Conservation (phyloP, 345 rosid genomes). For the Ailanthus altissimus region DNA sequence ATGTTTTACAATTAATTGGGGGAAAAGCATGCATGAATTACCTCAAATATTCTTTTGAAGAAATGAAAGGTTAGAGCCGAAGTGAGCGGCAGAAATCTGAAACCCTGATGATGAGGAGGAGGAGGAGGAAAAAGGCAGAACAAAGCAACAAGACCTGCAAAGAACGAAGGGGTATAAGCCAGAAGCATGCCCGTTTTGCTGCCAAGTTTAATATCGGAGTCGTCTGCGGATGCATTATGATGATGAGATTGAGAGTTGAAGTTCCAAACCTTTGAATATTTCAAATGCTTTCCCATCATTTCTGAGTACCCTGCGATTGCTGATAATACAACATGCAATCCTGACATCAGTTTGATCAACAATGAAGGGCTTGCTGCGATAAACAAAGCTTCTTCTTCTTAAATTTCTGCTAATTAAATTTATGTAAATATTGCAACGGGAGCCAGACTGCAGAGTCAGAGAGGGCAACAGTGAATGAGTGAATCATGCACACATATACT, state of each 20-base stretch:
- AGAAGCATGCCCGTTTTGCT: conserved; percentile 63
- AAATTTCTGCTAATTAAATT: no score
- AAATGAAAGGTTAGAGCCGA: conserved; percentile 67
- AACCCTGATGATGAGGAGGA: no score
- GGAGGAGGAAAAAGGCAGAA: conserved; percentile 47
- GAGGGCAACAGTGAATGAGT: no score
- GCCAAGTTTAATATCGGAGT: conserved; percentile 27
- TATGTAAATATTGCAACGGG: no score
- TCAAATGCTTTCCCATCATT: conserved; percentile 44
- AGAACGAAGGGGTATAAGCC: conserved; percentile 59
- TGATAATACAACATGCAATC: conserved; percentile 25
- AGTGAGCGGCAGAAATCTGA: conserved; percentile 50
- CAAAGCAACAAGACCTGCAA: conserved; percentile 51
- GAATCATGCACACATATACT: no score
- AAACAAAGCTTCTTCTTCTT: no score
- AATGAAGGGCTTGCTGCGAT: conserved; percentile 44
- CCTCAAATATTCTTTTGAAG: conserved; percentile 68
- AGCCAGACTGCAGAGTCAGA: no score
- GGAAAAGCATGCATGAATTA: no score
- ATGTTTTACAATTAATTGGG: no score
- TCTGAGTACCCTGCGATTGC: conserved; percentile 47
- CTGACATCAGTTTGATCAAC: conserved; percentile 40
- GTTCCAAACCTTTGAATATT: conserved; percentile 64
- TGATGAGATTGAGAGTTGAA: no score
- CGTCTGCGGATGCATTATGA: not conserved